phyloP scores from a whole-genome alignment of 2,329 filamentous ascomycete species.

The Calonectria pauciramosa region DNA sequence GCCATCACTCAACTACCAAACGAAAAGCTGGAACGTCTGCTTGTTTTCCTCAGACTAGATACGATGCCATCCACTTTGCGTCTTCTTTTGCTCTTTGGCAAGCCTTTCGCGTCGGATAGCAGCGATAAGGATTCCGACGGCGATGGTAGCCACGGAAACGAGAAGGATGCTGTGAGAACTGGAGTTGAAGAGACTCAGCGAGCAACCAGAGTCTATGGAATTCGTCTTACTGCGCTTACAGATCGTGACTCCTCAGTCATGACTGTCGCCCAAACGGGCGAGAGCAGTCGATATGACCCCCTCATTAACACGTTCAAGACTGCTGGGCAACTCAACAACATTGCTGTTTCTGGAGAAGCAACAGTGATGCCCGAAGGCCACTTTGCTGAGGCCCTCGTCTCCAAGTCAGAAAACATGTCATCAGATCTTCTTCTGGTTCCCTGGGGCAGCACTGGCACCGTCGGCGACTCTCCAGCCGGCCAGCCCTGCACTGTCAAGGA shows the following conservation, averaged over 20 bases:
- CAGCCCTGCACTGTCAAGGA: not conserved
- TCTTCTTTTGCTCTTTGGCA: conserved; percentile 9
- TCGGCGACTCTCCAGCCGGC: conserved; percentile 5
- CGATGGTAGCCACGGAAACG: not conserved
- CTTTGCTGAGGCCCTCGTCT: conserved; percentile 15
- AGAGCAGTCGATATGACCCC: conserved; percentile 6
- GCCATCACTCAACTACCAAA: not conserved
- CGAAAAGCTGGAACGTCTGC: not conserved
- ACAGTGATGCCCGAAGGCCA: conserved; percentile 2
- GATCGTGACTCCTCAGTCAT: conserved; percentile 23
- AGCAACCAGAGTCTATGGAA: conserved; percentile 6
- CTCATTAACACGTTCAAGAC: conserved; percentile 22
- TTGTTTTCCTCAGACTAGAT: conserved; percentile 16
- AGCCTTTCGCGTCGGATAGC: not conserved
- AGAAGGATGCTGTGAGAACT: not conserved
- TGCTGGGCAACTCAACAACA: conserved; percentile 16
- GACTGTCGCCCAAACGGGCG: conserved; percentile 7
- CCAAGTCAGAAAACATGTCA: conserved; percentile 12
- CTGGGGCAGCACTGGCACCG: conserved; percentile 12
- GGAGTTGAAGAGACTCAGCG: not conserved
- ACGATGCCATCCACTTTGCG: conserved; percentile 6
- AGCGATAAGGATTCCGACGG: not conserved
- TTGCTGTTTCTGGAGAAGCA: conserved; percentile 14
- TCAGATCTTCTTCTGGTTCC: conserved; percentile 14
- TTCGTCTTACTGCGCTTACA: not conserved